Evolutionary conservation across 805 yeast species (phyloP).

Genomic region (Schwanniomyces occidentalis): DNA sequence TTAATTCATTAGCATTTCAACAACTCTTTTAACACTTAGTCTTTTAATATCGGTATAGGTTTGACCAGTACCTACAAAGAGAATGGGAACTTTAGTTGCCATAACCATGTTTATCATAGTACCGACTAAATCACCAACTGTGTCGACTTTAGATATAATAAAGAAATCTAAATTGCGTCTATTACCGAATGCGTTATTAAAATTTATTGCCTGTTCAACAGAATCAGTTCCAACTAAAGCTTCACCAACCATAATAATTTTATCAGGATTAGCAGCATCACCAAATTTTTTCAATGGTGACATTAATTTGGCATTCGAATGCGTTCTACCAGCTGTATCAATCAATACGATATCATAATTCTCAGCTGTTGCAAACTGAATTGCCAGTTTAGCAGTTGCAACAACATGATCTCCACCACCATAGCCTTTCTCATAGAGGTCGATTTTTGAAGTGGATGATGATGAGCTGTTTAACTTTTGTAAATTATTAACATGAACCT

Average conservation of each 20-base stretch:
- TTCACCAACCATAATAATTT: conserved; percentile 97
- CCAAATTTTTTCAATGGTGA: conserved; percentile 95
- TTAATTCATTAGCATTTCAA: conserved; percentile 72
- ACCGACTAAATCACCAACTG: conserved; percentile 95
- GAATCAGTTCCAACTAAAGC: conserved; percentile 97
- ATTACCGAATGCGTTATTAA: conserved; percentile 90
- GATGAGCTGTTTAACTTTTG: conserved; percentile 61
- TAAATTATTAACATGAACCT: conserved; percentile 88
- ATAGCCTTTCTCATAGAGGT: conserved; percentile 90
- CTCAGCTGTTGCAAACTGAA: conserved; percentile 69
- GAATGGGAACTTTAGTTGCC: conserved; percentile 92
- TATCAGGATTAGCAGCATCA: conserved; percentile 92
- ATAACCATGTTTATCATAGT: conserved; percentile 97
- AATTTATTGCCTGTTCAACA: conserved; percentile 90
- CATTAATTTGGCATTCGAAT: conserved; percentile 91
- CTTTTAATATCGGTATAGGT: conserved; percentile 93
- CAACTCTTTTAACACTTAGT: conserved; percentile 90
- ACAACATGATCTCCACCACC: conserved; percentile 96
- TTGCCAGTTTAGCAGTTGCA: conserved; percentile 88
- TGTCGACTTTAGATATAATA: conserved; percentile 91
- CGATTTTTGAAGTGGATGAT: conserved; percentile 48
- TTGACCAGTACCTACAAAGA: conserved; percentile 96
- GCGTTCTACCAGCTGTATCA: conserved; percentile 98
- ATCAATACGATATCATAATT: conserved; percentile 82
- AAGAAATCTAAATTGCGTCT: conserved; percentile 82